These are phyloP conservation scores for Corrigiola litoralis DNA, from an alignment of 179 eudicot genomes.

Conservation along the genomic window DNA sequence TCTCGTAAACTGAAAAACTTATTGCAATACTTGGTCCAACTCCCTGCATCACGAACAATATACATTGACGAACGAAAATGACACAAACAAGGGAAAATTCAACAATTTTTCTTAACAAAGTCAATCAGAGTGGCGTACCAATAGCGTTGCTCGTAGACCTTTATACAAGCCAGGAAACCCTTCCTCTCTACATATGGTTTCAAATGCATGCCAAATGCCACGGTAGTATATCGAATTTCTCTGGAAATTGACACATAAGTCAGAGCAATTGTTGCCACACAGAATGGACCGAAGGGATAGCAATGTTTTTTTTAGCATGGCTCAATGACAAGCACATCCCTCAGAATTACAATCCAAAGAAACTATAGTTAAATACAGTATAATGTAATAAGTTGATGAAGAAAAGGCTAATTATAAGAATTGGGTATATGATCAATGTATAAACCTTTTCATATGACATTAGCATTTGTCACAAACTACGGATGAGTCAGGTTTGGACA, in stretches of 20 bases:
- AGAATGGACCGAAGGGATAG: too few relatives aligned
- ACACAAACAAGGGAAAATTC: background rate
- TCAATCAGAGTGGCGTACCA: conserved; percentile 34
- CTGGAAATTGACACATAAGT: conserved; percentile 29
- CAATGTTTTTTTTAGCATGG: too few relatives aligned
- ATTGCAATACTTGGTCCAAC: conserved; percentile 74
- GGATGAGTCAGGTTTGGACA: too few relatives aligned
- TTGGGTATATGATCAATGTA: too few relatives aligned
- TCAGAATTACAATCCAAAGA: too few relatives aligned
- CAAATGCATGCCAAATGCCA: conserved; percentile 73
- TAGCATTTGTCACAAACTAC: too few relatives aligned
- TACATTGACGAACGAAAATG: background rate
- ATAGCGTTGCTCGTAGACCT: conserved; percentile 78
- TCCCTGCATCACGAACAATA: conserved; percentile 35
- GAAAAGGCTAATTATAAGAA: too few relatives aligned
- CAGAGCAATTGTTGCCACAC: background rate
- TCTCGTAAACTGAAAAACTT: conserved; percentile 57
- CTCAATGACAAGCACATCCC: too few relatives aligned
- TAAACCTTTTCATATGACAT: too few relatives aligned
- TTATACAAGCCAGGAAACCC: conserved; percentile 71
- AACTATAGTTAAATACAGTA: too few relatives aligned
- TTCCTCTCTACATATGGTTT: conserved; percentile 74
- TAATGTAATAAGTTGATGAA: too few relatives aligned
- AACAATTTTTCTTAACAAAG: background rate
- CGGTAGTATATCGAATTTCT: conserved; percentile 61